A percentile compares a stretch with the other conserved stretches of the same genome.
phyloP scores from a whole-genome alignment of 1,284 basidiomycete genomes.

The Ganoderma boninense region DNA sequence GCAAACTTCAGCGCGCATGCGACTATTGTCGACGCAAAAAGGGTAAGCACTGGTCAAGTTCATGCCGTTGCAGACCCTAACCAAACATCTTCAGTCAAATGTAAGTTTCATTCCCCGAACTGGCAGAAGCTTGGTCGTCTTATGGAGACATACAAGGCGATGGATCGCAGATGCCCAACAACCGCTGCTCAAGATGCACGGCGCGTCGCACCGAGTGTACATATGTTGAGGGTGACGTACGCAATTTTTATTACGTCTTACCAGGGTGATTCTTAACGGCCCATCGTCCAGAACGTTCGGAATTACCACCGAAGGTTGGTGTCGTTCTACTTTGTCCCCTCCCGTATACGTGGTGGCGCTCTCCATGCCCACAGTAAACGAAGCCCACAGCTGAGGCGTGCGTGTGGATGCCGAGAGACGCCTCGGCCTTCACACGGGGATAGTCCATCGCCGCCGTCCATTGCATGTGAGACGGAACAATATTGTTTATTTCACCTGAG shows the following conservation, averaged over 20 bases:
- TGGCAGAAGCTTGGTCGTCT: background rate
- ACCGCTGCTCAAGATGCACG: slow-evolving; percentile 82
- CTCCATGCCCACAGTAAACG: background rate
- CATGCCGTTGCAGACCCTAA: background rate
- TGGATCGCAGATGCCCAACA: slow-evolving; percentile 56
- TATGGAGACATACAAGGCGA: slow-evolving; percentile 29
- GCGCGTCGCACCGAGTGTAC: slow-evolving; percentile 79
- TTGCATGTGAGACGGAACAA: background rate
- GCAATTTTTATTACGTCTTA: slow-evolving; percentile 45
- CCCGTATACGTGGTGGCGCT: background rate
- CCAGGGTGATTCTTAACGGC: background rate
- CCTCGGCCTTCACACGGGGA: background rate
- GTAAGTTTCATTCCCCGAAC: background rate
- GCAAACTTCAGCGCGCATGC: slow-evolving; percentile 75
- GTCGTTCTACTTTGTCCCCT: background rate
- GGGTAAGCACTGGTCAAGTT: slow-evolving; percentile 50
- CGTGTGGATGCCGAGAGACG: no score
- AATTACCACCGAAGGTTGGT: slow-evolving; percentile 82
- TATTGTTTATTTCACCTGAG: background rate
- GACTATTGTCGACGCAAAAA: slow-evolving; percentile 80
- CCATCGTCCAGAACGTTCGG: slow-evolving; percentile 63
- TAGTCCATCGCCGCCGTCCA: no score
- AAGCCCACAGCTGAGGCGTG: background rate
- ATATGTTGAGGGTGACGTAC: slow-evolving; percentile 74
- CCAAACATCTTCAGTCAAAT: slow-evolving; percentile 10